phyloP scores from a whole-genome alignment of 768 basidiomycete genomes.

The Tulasnella sp. region DNA sequence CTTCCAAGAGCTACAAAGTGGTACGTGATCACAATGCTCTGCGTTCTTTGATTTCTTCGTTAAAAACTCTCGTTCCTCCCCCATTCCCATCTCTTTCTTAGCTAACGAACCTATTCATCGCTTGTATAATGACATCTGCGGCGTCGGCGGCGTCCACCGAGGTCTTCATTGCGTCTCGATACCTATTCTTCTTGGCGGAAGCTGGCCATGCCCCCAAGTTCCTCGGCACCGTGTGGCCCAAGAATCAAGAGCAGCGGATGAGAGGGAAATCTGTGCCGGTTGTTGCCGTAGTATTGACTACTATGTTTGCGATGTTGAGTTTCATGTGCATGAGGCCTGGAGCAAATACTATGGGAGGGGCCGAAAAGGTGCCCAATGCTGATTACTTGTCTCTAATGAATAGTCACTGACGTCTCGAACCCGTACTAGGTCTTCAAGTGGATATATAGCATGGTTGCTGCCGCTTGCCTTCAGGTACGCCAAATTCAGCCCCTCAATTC shows the following conservation, averaged over 20 bases:
- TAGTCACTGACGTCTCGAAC: too few species aligned
- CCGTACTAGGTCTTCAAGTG: neutral
- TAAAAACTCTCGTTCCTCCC: neutral
- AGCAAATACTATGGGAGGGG: slow-evolving; percentile 1
- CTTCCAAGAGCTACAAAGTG: neutral
- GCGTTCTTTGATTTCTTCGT: neutral
- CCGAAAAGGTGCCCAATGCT: neutral
- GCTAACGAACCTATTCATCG: slow-evolving; percentile 9
- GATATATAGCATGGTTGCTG: slow-evolving; percentile 14
- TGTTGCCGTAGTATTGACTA: neutral
- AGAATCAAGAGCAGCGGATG: neutral
- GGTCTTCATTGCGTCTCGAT: slow-evolving; percentile 16
- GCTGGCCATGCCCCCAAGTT: slow-evolving; percentile 17
- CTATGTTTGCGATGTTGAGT: neutral
- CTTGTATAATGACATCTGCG: slow-evolving; percentile 11
- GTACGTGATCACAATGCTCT: neutral
- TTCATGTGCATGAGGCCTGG: slow-evolving; percentile 2
- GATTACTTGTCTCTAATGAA: too few species aligned
- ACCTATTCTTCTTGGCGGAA: slow-evolving; percentile 13
- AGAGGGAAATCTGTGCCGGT: slow-evolving; percentile 2
- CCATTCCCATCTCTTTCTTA: neutral
- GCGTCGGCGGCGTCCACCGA: slow-evolving; percentile 10
- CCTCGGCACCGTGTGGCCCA: slow-evolving; percentile 6
- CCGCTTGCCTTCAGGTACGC: neutral
- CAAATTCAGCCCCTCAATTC: slow-evolving; percentile 11